Conservation (phyloP, 306 rosid species). For the Trifolium dubium region DNA sequence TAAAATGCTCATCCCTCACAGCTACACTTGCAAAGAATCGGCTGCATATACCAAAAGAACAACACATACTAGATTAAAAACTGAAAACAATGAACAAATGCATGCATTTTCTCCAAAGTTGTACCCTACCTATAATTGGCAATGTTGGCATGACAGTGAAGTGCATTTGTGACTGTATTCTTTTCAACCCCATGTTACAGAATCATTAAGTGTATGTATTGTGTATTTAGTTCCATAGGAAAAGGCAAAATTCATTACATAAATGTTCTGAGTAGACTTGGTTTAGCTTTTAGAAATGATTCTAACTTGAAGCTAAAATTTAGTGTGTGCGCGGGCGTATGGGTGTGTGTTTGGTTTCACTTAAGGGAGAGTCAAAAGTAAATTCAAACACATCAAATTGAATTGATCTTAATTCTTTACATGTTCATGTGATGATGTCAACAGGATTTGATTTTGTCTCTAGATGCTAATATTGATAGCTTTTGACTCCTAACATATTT, state of each 20-base stretch:
- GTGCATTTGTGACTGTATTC: neutral
- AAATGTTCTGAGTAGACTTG: neutral
- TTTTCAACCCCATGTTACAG: neutral
- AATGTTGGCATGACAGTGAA: neutral
- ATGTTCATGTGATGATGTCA: no score
- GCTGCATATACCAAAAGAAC: slow-evolving; percentile 50
- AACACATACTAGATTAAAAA: neutral
- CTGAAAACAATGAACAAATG: neutral
- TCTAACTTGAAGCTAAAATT: neutral
- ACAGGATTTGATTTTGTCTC: neutral
- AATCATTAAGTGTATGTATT: neutral
- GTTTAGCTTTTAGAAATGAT: neutral
- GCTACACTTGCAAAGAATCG: slow-evolving; percentile 79
- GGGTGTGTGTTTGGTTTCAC: no score
- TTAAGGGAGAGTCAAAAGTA: no score
- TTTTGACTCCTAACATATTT: no score
- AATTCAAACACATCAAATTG: no score
- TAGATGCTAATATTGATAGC: no score
- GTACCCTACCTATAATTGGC: neutral
- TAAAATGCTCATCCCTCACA: slow-evolving; percentile 92
- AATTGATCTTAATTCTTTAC: no score
- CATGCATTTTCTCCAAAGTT: neutral
- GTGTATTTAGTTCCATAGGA: neutral
- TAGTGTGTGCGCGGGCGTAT: no score
- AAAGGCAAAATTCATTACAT: neutral